Base-by-base conservation (phyloP, 2,329 filamentous ascomycete species). In the Trichophyton benhamiae region DNA sequence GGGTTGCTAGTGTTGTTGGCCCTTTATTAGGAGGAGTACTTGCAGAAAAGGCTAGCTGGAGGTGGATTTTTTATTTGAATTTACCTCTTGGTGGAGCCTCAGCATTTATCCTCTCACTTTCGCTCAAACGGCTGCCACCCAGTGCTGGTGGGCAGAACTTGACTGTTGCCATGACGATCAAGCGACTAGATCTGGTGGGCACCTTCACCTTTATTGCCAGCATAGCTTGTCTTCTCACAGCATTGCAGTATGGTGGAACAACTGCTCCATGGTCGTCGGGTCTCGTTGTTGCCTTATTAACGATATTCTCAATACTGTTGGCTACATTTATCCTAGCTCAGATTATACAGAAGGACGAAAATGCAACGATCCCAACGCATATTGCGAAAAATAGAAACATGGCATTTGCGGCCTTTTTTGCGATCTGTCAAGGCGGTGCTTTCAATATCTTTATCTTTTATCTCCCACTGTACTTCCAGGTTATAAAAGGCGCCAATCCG, bases 301-400 rank as follows among this genome's bases (percentile, higher is more conserved):
- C 79, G 0, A 71, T 82, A 2, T 80, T 79, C 62, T 75, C 77
- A n/a, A 74, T 81, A 4, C 70, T 81, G 4, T 73, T 75, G 0
- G 72, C 77, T 4, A 72, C 75, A 2, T 76, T 79, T 60, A 58
- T 71, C 17, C 69, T 1, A 62, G 64, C 38, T 69, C 70, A 8
- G 66, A 69, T 8, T 2, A 68, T 0, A 72, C 70, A 0, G 63
- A 76, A 1, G 67, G 68, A 42, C 75, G 72, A 72, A 74, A 67
- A 5, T 73, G 74, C 13, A 71, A 64, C 2, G 70, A 65, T 76
- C 6, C 73, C 73, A 22, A 65, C 68, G 13, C 67, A 72, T 22
- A 68, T 75, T 15, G 60, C 74, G 3, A 69, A 67, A 53, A 64
- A 65, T 36, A 67, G 70, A 30, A 69, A 60, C 33, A 67, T 70